phyloP scores from a whole-genome alignment of 495 filamentous ascomycete genomes.

The Aspergillus olivimuriae region DNA sequence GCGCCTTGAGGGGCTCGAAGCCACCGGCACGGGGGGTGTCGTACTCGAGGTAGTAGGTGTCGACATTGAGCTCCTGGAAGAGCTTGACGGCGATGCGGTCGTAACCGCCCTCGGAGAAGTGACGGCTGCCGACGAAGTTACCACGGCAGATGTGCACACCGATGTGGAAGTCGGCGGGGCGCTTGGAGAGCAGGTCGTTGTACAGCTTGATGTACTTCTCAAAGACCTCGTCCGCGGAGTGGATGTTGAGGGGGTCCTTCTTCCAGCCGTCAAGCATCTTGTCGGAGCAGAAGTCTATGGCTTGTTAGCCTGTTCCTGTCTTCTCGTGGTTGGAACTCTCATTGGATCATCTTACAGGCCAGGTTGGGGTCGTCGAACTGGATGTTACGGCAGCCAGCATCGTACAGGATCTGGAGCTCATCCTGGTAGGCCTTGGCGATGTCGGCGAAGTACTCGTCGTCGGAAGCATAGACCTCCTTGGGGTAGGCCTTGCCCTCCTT shows the following conservation, averaged over 20 bases:
- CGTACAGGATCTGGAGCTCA: constrained; percentile 61
- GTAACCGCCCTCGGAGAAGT: constrained; percentile 77
- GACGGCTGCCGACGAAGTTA: constrained; percentile 71
- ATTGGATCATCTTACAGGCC: constrained; percentile 48
- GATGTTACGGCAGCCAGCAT: constrained; percentile 62
- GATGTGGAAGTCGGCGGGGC: constrained; percentile 63
- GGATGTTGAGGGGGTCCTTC: constrained; percentile 46
- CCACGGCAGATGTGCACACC: constrained; percentile 77
- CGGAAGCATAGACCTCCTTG: constrained; percentile 55
- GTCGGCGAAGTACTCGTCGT: constrained; percentile 67
- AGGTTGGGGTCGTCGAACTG: constrained; percentile 74
- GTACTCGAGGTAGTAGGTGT: constrained; percentile 81
- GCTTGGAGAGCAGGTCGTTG: constrained; percentile 61
- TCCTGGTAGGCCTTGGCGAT: constrained; percentile 67
- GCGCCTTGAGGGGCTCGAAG: constrained; percentile 68
- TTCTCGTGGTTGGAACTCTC: not conserved
- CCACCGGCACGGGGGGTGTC: constrained; percentile 69
- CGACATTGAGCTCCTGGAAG: constrained; percentile 67
- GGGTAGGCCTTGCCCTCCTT: constrained; percentile 63
- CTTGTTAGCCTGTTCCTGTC: constrained; percentile 5
- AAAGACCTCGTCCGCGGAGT: constrained; percentile 58
- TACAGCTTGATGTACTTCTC: constrained; percentile 71
- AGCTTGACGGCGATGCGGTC: constrained; percentile 74
- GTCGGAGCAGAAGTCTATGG: constrained; percentile 66
- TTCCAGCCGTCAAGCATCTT: constrained; percentile 67